phyloP scores from a whole-genome alignment of 2,329 filamentous ascomycete genomes.

The Fonsecaea nubica region DNA sequence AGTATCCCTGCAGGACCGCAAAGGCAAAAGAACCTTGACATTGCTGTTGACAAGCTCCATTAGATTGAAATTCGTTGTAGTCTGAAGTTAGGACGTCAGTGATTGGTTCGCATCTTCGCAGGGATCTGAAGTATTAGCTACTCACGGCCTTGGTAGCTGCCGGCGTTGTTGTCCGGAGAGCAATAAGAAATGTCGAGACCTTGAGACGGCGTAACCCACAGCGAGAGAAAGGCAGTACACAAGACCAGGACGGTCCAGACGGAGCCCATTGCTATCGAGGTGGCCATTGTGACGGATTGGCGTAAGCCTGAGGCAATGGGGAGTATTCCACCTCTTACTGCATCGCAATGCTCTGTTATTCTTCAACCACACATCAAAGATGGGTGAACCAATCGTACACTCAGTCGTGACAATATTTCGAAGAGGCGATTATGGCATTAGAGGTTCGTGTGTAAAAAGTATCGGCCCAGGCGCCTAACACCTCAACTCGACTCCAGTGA shows the following conservation, averaged over 20 bases:
- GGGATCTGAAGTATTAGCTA: conserved; percentile 9
- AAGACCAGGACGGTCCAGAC: conserved; percentile 17
- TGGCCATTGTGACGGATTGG: conserved; percentile 25
- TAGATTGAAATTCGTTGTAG: conserved; percentile 52
- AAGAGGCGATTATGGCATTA: conserved; percentile 6
- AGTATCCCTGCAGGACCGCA: conserved; percentile 53
- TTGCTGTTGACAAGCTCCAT: conserved; percentile 50
- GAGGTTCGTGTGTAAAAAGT: neutral
- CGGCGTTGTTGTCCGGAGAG: conserved; percentile 54
- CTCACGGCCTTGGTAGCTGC: conserved; percentile 47
- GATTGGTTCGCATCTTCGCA: conserved; percentile 10
- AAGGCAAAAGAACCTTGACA: conserved; percentile 54
- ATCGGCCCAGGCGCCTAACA: neutral
- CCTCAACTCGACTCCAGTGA: neutral
- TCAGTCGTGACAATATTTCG: neutral
- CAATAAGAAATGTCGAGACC: conserved; percentile 49
- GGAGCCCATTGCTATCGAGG: conserved; percentile 1
- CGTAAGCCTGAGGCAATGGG: conserved; percentile 18
- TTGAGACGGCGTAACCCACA: conserved; percentile 21
- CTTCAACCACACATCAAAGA: conserved; percentile 2
- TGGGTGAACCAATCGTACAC: neutral
- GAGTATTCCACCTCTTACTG: conserved; percentile 28
- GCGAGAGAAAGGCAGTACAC: conserved; percentile 12
- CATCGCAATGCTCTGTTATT: conserved; percentile 20
- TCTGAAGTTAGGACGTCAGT: conserved; percentile 43